Percentiles rank a stretch among this genome's conserved stretches.
These are phyloP conservation scores for Piper betle DNA, from an alignment of 164 flowering plant species.

Conservation along the genomic window DNA sequence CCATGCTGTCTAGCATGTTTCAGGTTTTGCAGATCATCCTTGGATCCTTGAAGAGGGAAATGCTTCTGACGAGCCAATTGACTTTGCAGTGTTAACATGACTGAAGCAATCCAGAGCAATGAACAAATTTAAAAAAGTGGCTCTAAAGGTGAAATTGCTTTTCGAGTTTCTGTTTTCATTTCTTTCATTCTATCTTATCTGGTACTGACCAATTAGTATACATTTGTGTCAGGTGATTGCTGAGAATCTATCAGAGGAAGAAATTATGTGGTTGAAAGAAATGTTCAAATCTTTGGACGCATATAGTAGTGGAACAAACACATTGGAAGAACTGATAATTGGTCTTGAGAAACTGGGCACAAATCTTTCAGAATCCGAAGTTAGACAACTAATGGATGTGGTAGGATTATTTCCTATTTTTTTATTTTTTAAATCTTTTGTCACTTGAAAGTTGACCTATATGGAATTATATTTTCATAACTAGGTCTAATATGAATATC, in stretches of 20 bases:
- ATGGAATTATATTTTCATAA: too few species aligned
- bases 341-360: slow-evolving; percentile 91
- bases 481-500: too few species aligned
- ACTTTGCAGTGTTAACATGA: slow-evolving; percentile 76
- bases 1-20: background rate
- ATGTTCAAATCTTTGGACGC: slow-evolving; percentile 98
- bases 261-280: slow-evolving; percentile 87
- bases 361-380: slow-evolving; percentile 87
- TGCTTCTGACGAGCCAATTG: slow-evolving; percentile 88
- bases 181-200: background rate
- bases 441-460: background rate
- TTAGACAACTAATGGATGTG: slow-evolving; percentile 89
- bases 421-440: background rate
- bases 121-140: slow-evolving; percentile 90
- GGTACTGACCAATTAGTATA: background rate
- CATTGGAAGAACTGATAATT: slow-evolving; percentile 79
- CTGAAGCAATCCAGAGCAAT: slow-evolving; percentile 96
- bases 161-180: background rate
- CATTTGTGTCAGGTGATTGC: slow-evolving; percentile 25
- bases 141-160: slow-evolving; percentile 51
- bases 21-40: slow-evolving; percentile 58
- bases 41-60: slow-evolving; percentile 89
- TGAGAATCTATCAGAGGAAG: slow-evolving; percentile 93
- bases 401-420: slow-evolving; percentile 24
- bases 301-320: slow-evolving; percentile 87